A percentile compares a stretch with the other conserved stretches of the same genome.
Evolutionary conservation across 345 rosid genomes (phyloP).

Genomic region (Bretschneidera sinensis): DNA sequence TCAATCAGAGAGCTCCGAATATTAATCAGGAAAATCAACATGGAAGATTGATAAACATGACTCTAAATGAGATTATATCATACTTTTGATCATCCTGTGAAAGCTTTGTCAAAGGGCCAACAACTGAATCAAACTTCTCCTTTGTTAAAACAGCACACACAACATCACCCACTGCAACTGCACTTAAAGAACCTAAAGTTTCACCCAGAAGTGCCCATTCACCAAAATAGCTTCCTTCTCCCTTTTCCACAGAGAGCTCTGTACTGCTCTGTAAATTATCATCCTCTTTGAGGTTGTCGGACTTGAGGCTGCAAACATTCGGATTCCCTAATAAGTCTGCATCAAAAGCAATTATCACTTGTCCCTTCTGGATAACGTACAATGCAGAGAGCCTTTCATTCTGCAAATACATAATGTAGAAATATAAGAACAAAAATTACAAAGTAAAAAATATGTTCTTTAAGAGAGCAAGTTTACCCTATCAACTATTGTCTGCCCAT

Average conservation of each 20-base stretch:
- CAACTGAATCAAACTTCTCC: constrained; percentile 77
- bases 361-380: constrained; percentile 82
- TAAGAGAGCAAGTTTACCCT: constrained; percentile 43
- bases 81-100: constrained; percentile 64
- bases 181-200: constrained; percentile 53
- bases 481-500: constrained; percentile 68
- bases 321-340: constrained; percentile 46
- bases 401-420: constrained; percentile 41
- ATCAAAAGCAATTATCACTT: constrained; percentile 63
- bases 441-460: constrained; percentile 15
- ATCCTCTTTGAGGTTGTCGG: constrained; percentile 38
- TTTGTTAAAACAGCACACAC: constrained; percentile 73
- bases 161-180: constrained; percentile 81
- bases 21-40: background rate
- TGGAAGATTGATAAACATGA: background rate
- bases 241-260: constrained; percentile 60
- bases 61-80: constrained; percentile 20
- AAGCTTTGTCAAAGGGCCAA: constrained; percentile 73
- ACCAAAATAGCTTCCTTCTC: constrained; percentile 89
- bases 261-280: constrained; percentile 26
- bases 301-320: constrained; percentile 62
- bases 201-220: constrained; percentile 96
- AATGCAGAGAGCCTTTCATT: constrained; percentile 57
- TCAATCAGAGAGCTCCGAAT: background rate
- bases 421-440: constrained; percentile 15